phyloP scores from a whole-genome alignment of 1,139 yeast species.

The Lodderomyces pseudojiufengensis region DNA sequence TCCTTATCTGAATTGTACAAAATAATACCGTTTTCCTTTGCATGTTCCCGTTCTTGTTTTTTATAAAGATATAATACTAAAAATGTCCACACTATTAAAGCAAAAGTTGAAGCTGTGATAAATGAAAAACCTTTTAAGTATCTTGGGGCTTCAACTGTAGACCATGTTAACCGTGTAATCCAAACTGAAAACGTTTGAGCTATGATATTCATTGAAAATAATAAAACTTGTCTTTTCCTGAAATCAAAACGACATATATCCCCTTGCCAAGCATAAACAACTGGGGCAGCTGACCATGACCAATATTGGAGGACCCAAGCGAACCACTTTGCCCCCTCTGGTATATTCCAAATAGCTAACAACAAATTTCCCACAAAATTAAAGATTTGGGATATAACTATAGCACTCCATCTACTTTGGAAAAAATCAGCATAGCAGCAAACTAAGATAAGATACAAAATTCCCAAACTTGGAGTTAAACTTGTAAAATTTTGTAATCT shows the following conservation, averaged over 20 bases:
- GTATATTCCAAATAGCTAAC: slow-evolving; percentile 46
- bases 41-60: slow-evolving; percentile 49
- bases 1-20: slow-evolving; percentile 36
- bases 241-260: slow-evolving; percentile 46
- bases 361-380: slow-evolving; percentile 38
- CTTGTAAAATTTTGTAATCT: slow-evolving; percentile 40
- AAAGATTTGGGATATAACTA: slow-evolving; percentile 49
- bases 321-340: slow-evolving; percentile 46
- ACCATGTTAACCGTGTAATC: slow-evolving; percentile 48
- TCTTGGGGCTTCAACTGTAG: slow-evolving; percentile 39
- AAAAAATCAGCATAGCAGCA: slow-evolving; percentile 48
- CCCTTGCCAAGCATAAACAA: slow-evolving; percentile 42
- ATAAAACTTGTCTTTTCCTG: slow-evolving; percentile 40
- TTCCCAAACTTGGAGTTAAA: slow-evolving; percentile 43
- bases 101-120: slow-evolving; percentile 50
- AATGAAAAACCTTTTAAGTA: slow-evolving; percentile 40
- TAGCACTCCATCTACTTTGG: slow-evolving; percentile 55
- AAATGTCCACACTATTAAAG: slow-evolving; percentile 52
- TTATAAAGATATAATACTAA: slow-evolving; percentile 56
- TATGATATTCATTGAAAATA: slow-evolving; percentile 42
- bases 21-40: slow-evolving; percentile 51
- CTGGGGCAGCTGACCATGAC: slow-evolving; percentile 52
- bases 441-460: slow-evolving; percentile 36
- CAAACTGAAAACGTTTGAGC: slow-evolving; percentile 46
- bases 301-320: slow-evolving; percentile 45